Conservation (phyloP, 805 yeast species). For the Wickerhamomyces bovis region DNA sequence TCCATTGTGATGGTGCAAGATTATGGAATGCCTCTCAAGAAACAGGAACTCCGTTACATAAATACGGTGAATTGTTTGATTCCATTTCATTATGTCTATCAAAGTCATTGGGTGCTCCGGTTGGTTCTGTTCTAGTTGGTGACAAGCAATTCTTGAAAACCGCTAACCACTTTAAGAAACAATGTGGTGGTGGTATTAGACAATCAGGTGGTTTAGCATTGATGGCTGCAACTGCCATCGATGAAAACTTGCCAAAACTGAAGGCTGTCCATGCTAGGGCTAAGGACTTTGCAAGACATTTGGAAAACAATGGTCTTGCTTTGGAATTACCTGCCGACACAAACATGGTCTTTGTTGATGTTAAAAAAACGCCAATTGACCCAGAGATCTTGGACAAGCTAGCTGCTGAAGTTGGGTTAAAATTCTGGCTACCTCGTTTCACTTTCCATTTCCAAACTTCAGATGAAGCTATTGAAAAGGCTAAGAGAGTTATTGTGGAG, state of each 20-base stretch:
- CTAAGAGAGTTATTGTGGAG: constrained; percentile 28
- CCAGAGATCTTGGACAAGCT: constrained; percentile 45
- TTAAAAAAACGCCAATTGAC: constrained; percentile 41
- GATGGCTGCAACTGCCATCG: constrained; percentile 75
- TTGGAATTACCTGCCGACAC: constrained; percentile 73
- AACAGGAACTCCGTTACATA: constrained; percentile 45
- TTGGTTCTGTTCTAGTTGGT: constrained; percentile 86
- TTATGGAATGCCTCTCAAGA: constrained; percentile 83
- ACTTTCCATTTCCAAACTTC: constrained; percentile 43
- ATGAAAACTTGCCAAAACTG: constrained; percentile 54
- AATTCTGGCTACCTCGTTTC: constrained; percentile 56
- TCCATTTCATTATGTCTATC: constrained; percentile 84
- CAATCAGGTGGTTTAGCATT: constrained; percentile 77
- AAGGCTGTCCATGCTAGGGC: constrained; percentile 44
- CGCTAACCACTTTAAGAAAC: constrained; percentile 85
- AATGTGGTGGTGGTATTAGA: constrained; percentile 90
- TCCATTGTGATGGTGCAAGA: constrained; percentile 95
- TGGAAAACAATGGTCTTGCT: constrained; percentile 45
- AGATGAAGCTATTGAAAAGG: constrained; percentile 15
- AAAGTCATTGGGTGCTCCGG: constrained; percentile 89
- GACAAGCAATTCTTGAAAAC: constrained; percentile 46
- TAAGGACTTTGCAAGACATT: constrained; percentile 43
- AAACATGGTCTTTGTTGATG: constrained; percentile 75
- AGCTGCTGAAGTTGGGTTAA: constrained; percentile 54
- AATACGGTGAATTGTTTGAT: constrained; percentile 76